Evolutionary conservation across 164 flowering plant species (phyloP), one percentile per base, ranked within the genome.

Genomic region (Malania oleifera): DNA sequence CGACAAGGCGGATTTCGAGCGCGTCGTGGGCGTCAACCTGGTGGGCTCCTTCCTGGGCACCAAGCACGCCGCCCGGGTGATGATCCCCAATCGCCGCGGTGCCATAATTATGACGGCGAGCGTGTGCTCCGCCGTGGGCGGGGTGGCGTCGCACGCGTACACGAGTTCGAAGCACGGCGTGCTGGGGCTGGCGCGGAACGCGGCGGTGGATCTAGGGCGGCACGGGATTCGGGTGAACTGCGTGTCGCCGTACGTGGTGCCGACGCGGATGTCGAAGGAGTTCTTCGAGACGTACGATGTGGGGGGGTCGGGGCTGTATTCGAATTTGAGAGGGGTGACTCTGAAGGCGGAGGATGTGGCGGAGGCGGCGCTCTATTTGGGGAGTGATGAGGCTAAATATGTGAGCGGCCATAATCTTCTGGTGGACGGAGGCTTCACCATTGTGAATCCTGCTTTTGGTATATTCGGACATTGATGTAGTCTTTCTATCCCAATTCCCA

Each of bases 51-150:
- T 67, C 51, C 23, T 75, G 34, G 76, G 80, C 3, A 71, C 64
- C 27, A 77, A 80, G 28, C 82, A 80, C 27, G 84, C 78, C 0
- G 84, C 82, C 2, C 61, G 82, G 1, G 82, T 70, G 2, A 77
- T 80, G 84, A 61, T 67, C 43, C 80, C 80, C 0, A 54, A 64
- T 10, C 38, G 74, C 8, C 29, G 47, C 2, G 84, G 84, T 4
- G 58, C 68, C 67, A 80, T 77, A 53, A 71, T 77, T 0, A 39
- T 40, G 13, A 72, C 71, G 0, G 77, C 75, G 0, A 81, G 79
- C 46, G 56, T 69, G n/a, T 0, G 14, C 52, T 18, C 63, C 71
- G 0, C 7, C 1, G 11, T 74, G 0, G 80, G 77, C 1, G 82
- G 75, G 0, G 60, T n/a, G 1, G 70, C 64, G 1, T n/a, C 80